Evolutionary conservation across 352 stramenopile species (phyloP).

Genomic region (Phytophthora meadii): DNA sequence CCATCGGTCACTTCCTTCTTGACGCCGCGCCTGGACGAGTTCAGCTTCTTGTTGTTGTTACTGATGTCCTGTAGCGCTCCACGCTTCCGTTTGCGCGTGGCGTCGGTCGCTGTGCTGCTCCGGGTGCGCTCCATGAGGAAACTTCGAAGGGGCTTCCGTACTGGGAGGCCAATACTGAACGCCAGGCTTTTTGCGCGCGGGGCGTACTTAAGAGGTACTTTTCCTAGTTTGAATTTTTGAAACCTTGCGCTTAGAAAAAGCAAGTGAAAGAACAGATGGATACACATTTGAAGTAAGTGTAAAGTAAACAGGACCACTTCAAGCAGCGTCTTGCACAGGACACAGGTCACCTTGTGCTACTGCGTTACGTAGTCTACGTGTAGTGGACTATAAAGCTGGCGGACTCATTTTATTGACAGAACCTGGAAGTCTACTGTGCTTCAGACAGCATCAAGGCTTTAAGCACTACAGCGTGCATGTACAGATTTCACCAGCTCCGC

Average conservation of each 20-base stretch:
- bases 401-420: too few relatives aligned
- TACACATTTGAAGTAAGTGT: neutral
- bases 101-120: constrained; percentile 23
- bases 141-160: constrained; percentile 3
- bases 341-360: too few relatives aligned
- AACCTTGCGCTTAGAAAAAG: constrained; percentile 26
- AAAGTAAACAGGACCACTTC: constrained; percentile 12
- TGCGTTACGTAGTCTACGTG: too few relatives aligned
- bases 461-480: too few relatives aligned
- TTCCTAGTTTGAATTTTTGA: constrained; percentile 31
- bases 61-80: constrained; percentile 85
- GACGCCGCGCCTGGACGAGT: constrained; percentile 6
- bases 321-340: neutral
- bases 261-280: constrained; percentile 10
- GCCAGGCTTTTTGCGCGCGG: constrained; percentile 29
- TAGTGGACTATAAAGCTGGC: too few relatives aligned
- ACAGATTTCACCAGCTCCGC: too few relatives aligned
- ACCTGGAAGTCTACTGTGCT: too few relatives aligned
- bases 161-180: constrained; percentile 10
- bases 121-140: constrained; percentile 28
- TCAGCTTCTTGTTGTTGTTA: constrained; percentile 63
- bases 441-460: too few relatives aligned
- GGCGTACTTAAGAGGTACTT: constrained; percentile 19
- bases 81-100: constrained; percentile 78
- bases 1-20: constrained; percentile 35